phyloP scores from a whole-genome alignment of 2,329 filamentous ascomycete species.

The Talaromyces sp. region DNA sequence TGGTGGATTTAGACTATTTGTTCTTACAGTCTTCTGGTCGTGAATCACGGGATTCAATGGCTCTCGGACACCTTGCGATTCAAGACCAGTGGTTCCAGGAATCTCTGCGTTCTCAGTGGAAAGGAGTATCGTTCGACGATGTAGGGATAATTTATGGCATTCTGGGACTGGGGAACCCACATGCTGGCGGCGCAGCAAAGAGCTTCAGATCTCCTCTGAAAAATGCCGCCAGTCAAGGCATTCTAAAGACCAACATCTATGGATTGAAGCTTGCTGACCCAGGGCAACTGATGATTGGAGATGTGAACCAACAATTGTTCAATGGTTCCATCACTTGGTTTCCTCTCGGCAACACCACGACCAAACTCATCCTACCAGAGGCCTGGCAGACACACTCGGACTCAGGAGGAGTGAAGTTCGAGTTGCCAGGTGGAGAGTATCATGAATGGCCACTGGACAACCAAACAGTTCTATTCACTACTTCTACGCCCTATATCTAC shows the following conservation, averaged over 20 bases:
- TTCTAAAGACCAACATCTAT: background rate
- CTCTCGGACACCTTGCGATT: background rate
- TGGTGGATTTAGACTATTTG: background rate
- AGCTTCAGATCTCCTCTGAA: background rate
- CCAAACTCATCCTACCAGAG: conserved; percentile 1
- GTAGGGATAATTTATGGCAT: conserved; percentile 2
- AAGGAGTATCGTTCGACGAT: conserved; percentile 1
- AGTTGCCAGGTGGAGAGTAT: conserved; percentile 7
- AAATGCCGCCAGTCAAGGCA: background rate
- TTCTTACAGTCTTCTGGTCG: background rate
- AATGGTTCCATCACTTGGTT: background rate
- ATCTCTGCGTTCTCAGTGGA: background rate
- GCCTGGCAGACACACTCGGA: conserved; percentile 5
- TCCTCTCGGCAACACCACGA: background rate
- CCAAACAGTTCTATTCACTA: background rate
- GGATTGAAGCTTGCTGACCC: conserved; percentile 5
- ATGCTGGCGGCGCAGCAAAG: background rate
- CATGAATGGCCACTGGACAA: conserved; percentile 1
- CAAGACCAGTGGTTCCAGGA: conserved; percentile 11
- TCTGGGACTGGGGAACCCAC: conserved; percentile 8
- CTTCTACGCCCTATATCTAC: background rate
- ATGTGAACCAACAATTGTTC: background rate
- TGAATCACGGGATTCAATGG: conserved; percentile 1
- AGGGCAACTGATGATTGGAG: conserved; percentile 2
- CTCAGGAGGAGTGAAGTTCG: conserved; percentile 4